Base-by-base conservation (phyloP, 2,329 filamentous ascomycete species). In the Mariannaea sp. region DNA sequence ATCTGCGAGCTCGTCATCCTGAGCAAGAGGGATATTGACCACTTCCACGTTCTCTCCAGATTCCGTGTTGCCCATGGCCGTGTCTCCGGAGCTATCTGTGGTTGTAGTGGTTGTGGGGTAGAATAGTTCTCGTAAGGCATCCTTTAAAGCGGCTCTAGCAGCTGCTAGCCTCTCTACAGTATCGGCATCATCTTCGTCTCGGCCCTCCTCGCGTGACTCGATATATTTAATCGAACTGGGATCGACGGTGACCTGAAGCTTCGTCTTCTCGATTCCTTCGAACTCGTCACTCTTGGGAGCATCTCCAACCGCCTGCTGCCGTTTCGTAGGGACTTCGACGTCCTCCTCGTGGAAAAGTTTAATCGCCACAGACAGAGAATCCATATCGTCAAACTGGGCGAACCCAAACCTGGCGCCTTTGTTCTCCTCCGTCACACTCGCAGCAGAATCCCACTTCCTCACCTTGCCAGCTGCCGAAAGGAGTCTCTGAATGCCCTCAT, bases 1-100 rank as follows among this genome's bases (percentile, higher is more conserved):
- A 66, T 99, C 94, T 16, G 92, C 88, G 24, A 99, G 79, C 68
- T 99, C 94, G 67, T 99, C 95, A 58, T 99, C 94, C 46, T 89
- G 84, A 1, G 87, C 86, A 26, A 96, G 80, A 4, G 92, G 88
- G 54, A 97, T 96, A 53, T 92, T 96, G 59, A 96, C 87, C 32
- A 97, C 87, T 71, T 96, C 92, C 5, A 90, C 86, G 49, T 85
- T 83, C 27, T 85, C 85, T 32, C 84, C 84, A 30, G 78, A 77
- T 20, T 79, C 73, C 1, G 80, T 81, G 56, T 89, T 87, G 40
- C 80, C 80, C 90, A 93, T 94, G 4, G 77, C 66, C 4, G 78
- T 75, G 64, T 95, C 90, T 16, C 85, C 38, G 7, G 39, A 26
- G 22, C 41, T 87, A 50, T 92, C 88, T 22, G 78, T 68, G 14